These are phyloP conservation scores for Cercospora citrullina DNA, from an alignment of 2,329 filamentous ascomycete species.

Conservation along the genomic window DNA sequence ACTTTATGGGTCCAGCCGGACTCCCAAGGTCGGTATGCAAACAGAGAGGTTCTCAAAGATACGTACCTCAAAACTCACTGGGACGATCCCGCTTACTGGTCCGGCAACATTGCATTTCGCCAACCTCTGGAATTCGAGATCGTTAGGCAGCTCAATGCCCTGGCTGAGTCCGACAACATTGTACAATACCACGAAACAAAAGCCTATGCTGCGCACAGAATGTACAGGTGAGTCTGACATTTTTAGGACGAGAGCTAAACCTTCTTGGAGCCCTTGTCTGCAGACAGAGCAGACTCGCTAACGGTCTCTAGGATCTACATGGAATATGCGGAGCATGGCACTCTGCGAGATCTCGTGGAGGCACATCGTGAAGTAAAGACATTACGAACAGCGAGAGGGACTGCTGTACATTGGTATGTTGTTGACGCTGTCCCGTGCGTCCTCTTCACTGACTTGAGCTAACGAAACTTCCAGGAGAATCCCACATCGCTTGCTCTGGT, in stretches of 20 bases:
- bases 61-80: too few species aligned
- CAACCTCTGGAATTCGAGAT: neutral
- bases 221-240: slow-evolving; percentile 9
- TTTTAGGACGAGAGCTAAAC: too few species aligned
- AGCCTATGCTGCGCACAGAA: neutral
- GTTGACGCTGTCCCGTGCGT: neutral
- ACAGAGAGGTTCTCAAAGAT: neutral
- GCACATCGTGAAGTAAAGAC: neutral
- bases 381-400: neutral
- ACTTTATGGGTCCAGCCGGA: neutral
- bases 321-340: neutral
- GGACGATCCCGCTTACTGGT: too few species aligned
- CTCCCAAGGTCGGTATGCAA: neutral
- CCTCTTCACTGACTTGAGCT: neutral
- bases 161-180: neutral
- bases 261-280: too few species aligned
- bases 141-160: neutral
- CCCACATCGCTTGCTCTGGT: slow-evolving; percentile 9
- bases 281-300: neutral
- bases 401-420: neutral
- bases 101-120: neutral
- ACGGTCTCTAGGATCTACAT: neutral
- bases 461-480: neutral
- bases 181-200: neutral
- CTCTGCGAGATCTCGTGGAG: neutral